Evolutionary conservation across 2,329 filamentous ascomycete species (phyloP), one percentile per base, ranked within the genome.

Genomic region (Thielaviopsis musarum): DNA sequence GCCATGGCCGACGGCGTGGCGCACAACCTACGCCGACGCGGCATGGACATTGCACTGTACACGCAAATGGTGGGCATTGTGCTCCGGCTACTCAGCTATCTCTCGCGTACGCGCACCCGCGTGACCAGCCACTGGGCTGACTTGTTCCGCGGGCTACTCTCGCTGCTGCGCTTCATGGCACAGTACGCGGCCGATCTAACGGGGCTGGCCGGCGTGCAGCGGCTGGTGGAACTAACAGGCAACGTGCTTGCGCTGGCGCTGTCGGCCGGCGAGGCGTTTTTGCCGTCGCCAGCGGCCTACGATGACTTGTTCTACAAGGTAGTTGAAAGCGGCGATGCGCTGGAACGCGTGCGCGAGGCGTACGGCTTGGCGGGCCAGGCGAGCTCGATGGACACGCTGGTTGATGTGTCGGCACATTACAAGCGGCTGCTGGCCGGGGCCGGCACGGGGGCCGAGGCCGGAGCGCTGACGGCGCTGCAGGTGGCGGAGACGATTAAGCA

Each of bases 281-380:
- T 98, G 7, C 93, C 91, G 0, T 88, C 87, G 30, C 84, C 90
- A 0, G 81, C 87, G 19, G 84, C 88, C 1, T 97, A 97, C 70
- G 93, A 98, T 66, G 93, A 98, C 67, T 77, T 98, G 0, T 97
- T 98, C 73, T 98, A 98, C 80, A 98, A 98, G 72, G 80, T 97
- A 1, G 90, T 97, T 26, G 93, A 98, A 71, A 87, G 85, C 1
- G 89, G 91, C 12, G 88, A 95, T 55, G 79, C 88, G 13, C 78
- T 97, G 22, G 74, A 78, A 34, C 89, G 88, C 67, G 95, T 97
- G 72, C 82, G 88, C 49, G 82, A 90, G 63, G 84, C 81, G 10
- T 97, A 93, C 70, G 72, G 74, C 4, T 71, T 85, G 17, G 74
- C 72, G 1, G 79, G 77, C 62, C 71, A 81, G 53, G 81, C 78